Evolutionary conservation across 1,284 basidiomycete species (phyloP), one percentile per base, ranked within the genome.

Genomic region (Austroboletus niveus): DNA sequence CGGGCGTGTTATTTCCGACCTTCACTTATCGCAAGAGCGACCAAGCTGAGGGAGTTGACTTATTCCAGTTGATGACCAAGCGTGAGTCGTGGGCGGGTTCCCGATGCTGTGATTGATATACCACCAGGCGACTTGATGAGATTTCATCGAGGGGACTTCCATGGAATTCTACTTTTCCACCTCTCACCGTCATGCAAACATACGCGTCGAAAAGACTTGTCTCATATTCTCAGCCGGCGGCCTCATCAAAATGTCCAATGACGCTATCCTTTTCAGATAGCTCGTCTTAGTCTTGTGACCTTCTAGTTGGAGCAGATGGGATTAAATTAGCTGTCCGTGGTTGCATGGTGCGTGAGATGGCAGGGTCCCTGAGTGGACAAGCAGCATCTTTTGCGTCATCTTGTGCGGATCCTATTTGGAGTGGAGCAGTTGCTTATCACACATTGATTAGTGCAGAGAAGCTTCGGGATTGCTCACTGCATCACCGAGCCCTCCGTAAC

Each of bases 271-370:
- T 82, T 56, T 43, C 65, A 6, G 76, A 81, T 51, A 77, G 75
- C 5, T 64, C 72, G 1, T 65, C 63, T 0, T 71, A 73, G 3
- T 61, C 65, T 4, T 78, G 74, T 56, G 77, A 81, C 52, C 42
- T 81, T 11, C 69, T 81, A n/a, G 63, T 81, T 24, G 80, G 77
- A 27, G 76, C 78, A 0, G 79, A 82, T 53, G 80, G 80, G 0
- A 58, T 82, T 52, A 81, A 78, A 58, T 82, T 79, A 0, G 64
- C 64, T 11, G 73, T 80, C 10, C 74, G 80, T 36, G 58, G 58
- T 40, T 58, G 63, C 17, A 68, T 81, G 63, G 65, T 76, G 44
- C 55, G 57, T 1, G 69, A 72, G 31, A 58, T 66, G 27, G 59
- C 68, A 4, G 44, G 39, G 36, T 42, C 22, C 29, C 39, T 60